Evolutionary conservation across 345 rosid genomes (phyloP).

Genomic region (Hibiscus syriacus): DNA sequence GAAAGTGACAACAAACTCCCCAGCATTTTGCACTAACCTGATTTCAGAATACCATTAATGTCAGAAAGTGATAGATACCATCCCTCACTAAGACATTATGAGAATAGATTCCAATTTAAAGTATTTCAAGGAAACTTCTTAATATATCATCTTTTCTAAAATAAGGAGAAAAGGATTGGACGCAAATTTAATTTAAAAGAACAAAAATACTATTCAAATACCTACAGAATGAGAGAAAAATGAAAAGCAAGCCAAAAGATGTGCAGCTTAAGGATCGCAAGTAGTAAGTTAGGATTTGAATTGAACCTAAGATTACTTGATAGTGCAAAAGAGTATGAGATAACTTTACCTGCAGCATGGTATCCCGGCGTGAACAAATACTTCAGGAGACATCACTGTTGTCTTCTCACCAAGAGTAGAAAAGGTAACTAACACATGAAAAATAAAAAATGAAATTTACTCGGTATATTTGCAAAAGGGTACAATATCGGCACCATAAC

Average conservation of each 20-base stretch:
- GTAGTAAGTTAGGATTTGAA: no score
- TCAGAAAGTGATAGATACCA: constrained; percentile 11
- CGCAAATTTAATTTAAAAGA: no score
- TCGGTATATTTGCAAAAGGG: no score
- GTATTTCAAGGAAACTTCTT: constrained; percentile 12
- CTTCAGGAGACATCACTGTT: constrained; percentile 97
- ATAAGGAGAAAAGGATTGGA: no score
- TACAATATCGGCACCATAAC: no score
- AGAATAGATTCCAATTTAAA: not conserved
- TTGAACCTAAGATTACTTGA: no score
- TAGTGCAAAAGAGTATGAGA: not conserved
- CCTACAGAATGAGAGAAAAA: no score
- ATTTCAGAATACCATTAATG: constrained; percentile 3
- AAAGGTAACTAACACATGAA: constrained; percentile 60
- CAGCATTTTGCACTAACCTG: constrained; percentile 93
- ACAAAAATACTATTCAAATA: no score
- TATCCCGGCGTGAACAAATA: constrained; percentile 64
- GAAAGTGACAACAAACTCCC: constrained; percentile 92
- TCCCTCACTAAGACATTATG: not conserved
- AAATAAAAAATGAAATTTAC: no score
- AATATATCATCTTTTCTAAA: no score
- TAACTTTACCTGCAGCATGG: constrained; percentile 50
- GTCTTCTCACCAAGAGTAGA: constrained; percentile 94
- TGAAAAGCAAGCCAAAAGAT: no score
- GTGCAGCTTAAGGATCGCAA: no score